phyloP scores from a whole-genome alignment of 1,284 basidiomycete genomes.

The Moniliophthora roreri region DNA sequence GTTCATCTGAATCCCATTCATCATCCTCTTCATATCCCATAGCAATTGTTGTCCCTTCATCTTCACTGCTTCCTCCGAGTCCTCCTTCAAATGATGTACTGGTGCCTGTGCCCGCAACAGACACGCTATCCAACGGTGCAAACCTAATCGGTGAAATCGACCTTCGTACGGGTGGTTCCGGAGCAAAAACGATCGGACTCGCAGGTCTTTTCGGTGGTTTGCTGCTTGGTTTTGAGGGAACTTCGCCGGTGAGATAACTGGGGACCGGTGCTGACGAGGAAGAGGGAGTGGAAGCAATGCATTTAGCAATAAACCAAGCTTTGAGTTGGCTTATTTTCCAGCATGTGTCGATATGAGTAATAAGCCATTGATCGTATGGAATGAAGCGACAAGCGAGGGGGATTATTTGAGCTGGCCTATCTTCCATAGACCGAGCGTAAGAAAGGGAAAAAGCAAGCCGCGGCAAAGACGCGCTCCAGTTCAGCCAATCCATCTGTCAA shows the following conservation, averaged over 20 bases:
- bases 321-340: conserved; percentile 5
- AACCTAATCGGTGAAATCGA: conserved; percentile 15
- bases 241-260: neutral
- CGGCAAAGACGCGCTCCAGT: too few species aligned
- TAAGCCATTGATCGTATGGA: conserved; percentile 9
- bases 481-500: too few species aligned
- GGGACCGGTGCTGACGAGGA: neutral
- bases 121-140: neutral
- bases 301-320: conserved; percentile 7
- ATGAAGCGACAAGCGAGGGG: neutral
- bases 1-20: conserved; percentile 23
- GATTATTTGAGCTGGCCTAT: too few species aligned
- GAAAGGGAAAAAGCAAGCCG: too few species aligned
- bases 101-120: neutral
- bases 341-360: conserved; percentile 6
- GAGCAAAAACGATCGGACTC: conserved; percentile 6
- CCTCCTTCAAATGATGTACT: conserved; percentile 20
- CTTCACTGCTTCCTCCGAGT: conserved; percentile 26
- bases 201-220: neutral
- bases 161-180: conserved; percentile 19
- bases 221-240: neutral
- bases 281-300: neutral
- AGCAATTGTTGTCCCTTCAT: conserved; percentile 17
- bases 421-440: too few species aligned
- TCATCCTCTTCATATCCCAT: conserved; percentile 35